Percentiles rank a stretch among this genome's conserved stretches.
Evolutionary conservation across 352 stramenopile species (phyloP).

Genomic region (Pythium aristosporum): DNA sequence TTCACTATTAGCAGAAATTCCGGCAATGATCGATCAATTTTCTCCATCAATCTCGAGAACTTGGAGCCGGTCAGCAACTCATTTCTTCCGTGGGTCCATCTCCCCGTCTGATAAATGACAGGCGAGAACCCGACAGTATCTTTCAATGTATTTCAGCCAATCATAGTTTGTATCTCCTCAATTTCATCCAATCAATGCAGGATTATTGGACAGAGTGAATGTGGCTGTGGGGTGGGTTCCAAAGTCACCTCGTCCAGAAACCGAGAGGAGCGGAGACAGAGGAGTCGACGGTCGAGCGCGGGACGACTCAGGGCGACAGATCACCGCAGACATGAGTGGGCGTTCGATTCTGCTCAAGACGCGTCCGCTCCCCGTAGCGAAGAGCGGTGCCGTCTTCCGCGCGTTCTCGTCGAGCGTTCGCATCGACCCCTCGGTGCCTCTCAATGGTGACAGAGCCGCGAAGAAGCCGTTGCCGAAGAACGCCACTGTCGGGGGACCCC

Average conservation of each 20-base stretch:
- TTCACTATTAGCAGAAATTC: neutral
- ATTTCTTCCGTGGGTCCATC: constrained; percentile 16
- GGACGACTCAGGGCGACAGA: neutral
- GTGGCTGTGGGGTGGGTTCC: constrained; percentile 17
- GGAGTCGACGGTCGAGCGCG: neutral
- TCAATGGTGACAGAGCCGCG: constrained; percentile 22
- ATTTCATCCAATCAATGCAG: constrained; percentile 18
- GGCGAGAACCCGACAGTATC: constrained; percentile 21
- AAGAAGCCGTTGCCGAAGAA: constrained; percentile 3
- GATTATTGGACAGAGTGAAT: constrained; percentile 21
- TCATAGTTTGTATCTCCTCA: neutral
- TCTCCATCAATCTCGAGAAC: neutral
- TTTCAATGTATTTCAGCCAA: constrained; percentile 15
- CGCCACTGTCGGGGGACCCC: neutral
- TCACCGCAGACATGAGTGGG: constrained; percentile 18
- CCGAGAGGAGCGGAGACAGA: constrained; percentile 2
- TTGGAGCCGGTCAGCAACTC: constrained; percentile 16
- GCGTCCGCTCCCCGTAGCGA: constrained; percentile 12
- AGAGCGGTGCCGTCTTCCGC: constrained; percentile 7
- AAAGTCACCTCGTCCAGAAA: constrained; percentile 9
- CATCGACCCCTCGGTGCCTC: constrained; percentile 13
- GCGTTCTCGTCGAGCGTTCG: constrained; percentile 26
- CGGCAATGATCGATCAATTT: neutral
- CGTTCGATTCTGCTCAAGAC: constrained; percentile 14
- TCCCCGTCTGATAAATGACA: constrained; percentile 6